Evolutionary conservation across 2,329 filamentous ascomycete species (phyloP).

Genomic region (Alternaria brassicae): DNA sequence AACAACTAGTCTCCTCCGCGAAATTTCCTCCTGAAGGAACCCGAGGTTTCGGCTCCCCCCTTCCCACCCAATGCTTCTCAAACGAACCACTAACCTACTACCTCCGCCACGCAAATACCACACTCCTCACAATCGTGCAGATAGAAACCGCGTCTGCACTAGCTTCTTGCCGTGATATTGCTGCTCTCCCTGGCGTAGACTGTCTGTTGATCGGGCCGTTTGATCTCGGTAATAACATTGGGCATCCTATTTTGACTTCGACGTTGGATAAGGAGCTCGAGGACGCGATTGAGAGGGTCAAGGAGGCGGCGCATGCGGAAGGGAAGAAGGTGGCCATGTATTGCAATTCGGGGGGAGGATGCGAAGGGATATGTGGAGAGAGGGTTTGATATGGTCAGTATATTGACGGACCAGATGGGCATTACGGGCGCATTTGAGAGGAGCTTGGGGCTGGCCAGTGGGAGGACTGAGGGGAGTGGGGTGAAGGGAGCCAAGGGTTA

Average conservation of each 20-base stretch:
- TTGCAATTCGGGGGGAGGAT: slow-evolving; percentile 60
- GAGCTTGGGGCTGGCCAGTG: slow-evolving; percentile 45
- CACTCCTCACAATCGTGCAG: slow-evolving; percentile 59
- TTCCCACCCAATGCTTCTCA: slow-evolving; percentile 57
- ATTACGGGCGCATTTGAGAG: slow-evolving; percentile 52
- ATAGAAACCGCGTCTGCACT: slow-evolving; percentile 56
- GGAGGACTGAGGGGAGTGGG: slow-evolving; percentile 20
- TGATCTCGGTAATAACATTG: slow-evolving; percentile 66
- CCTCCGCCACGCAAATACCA: slow-evolving; percentile 62
- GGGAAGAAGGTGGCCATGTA: slow-evolving; percentile 65
- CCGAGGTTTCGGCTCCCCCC: slow-evolving; percentile 65
- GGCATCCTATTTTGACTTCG: slow-evolving; percentile 57
- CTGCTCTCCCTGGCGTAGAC: slow-evolving; percentile 61
- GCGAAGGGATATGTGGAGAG: slow-evolving; percentile 60
- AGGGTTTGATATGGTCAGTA: slow-evolving; percentile 63
- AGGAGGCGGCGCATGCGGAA: slow-evolving; percentile 58
- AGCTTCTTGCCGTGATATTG: slow-evolving; percentile 56
- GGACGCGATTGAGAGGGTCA: slow-evolving; percentile 60
- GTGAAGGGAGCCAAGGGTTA: slow-evolving; percentile 28
- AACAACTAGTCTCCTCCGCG: slow-evolving; percentile 58
- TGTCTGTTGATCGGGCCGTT: slow-evolving; percentile 63
- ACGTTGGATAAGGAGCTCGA: slow-evolving; percentile 60
- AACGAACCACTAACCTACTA: slow-evolving; percentile 56
- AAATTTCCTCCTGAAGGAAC: slow-evolving; percentile 64
- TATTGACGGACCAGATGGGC: slow-evolving; percentile 55